A percentile compares a stretch with the other conserved stretches of the same genome.
Conservation (phyloP, 164 flowering plant species). For the Vitis labrusca region DNA sequence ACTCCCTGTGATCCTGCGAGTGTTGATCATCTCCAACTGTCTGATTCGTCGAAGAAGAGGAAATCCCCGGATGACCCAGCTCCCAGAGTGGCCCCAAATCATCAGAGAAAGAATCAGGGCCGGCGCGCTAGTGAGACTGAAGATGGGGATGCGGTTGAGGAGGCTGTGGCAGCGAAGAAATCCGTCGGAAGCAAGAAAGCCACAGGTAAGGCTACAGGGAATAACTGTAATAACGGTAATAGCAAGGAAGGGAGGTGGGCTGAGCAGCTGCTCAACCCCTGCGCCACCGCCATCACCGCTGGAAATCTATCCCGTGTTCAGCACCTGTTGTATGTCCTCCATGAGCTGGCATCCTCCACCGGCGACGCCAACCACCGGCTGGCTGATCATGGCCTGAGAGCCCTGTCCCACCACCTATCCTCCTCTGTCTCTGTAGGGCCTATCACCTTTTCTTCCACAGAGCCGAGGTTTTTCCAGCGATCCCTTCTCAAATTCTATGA, state of each 20-base stretch:
- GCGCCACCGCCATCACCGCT: constrained; percentile 59
- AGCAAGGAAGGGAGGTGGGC: constrained; percentile 81
- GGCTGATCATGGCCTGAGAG: constrained; percentile 60
- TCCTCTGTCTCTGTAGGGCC: constrained; percentile 16
- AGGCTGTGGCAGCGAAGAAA: constrained; percentile 26
- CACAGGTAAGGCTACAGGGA: constrained; percentile 21
- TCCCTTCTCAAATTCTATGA: constrained; percentile 64
- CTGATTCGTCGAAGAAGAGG: constrained; percentile 49
- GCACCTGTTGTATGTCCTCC: constrained; percentile 66
- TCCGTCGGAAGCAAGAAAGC: constrained; percentile 31
- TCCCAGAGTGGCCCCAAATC: constrained; percentile 15
- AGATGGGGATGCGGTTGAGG: constrained; percentile 22
- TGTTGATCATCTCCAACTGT: constrained; percentile 8
- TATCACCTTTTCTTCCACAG: constrained; percentile 46
- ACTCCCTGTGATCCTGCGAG: constrained; percentile 3
- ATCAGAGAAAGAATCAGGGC: constrained; percentile 22
- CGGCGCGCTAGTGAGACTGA: constrained; percentile 9
- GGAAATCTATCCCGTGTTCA: constrained; percentile 56
- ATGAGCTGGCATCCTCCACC: constrained; percentile 59
- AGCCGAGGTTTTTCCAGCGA: constrained; percentile 50
- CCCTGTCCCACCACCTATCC: constrained; percentile 49
- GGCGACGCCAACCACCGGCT: constrained; percentile 81
- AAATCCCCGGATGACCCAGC: constrained; percentile 24
- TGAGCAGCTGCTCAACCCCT: constrained; percentile 76
- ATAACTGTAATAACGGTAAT: constrained; percentile 32